Base-by-base conservation (phyloP, 352 stramenopile species). In the Phytophthora citricola region DNA sequence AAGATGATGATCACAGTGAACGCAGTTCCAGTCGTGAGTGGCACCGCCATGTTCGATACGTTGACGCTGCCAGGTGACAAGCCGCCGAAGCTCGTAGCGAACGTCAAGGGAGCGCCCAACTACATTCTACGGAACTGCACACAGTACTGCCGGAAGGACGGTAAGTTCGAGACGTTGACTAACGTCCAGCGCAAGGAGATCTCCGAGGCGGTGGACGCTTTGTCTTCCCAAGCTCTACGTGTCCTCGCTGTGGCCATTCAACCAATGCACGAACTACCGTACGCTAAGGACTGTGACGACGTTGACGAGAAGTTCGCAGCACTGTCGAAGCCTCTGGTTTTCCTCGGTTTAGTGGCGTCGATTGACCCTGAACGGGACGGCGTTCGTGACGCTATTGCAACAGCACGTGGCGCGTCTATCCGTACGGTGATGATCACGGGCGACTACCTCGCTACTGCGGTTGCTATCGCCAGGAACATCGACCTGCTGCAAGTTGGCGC, bases 1-100 rank as follows among this genome's bases (percentile, higher is more conserved):
- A 99, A 99, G 75, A 91, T 79, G 72, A 99, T 99, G 97, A 73
- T 92, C 40, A 92, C 84, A 3, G 76, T 92, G n/a, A 86, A 91
- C 46, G 61, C 69, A 1, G 40, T 92, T 4, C 79, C 81, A 8
- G 29, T 58, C 38, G 14, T 73, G 11, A 65, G 63, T 15, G 58
- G 44, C 22, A 66, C 44, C 1, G 66, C 63, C 2, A 78, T 76
- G 73, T 81, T 88, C 22, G 80, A 79, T 40, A 67, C 53, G 3
- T 41, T 93, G 2, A 24, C 43, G 17, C 52, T 91, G 5, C 64
- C 66, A 52, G 70, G 66, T 50, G 57, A 72, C 40, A 40, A 55
- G n/a, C 79, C 81, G 29, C 74, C 72, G 2, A 81, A 71, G 12
- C 78, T 78, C 27, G 69, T 91, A 12, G 85, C 73, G 10, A 83